phyloP scores from a whole-genome alignment of 2,329 filamentous ascomycete species.

The Fusarium foetens region DNA sequence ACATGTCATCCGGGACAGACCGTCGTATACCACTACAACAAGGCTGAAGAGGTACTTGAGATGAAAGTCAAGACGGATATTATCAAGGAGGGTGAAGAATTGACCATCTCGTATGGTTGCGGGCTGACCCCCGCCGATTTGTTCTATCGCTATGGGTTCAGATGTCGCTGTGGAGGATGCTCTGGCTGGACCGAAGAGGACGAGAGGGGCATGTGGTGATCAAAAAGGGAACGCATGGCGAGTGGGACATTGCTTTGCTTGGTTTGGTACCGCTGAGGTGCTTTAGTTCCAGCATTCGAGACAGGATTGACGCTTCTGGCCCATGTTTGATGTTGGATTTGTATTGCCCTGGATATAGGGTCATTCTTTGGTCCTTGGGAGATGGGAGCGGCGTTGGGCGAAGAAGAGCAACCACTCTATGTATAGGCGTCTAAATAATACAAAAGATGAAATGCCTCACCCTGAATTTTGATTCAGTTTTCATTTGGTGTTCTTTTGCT shows the following conservation, averaged over 20 bases:
- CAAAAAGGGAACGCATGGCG: background rate
- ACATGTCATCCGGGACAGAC: slow-evolving; percentile 59
- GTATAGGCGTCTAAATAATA: background rate
- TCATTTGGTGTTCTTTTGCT: background rate
- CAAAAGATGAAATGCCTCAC: background rate
- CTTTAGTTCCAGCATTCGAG: background rate
- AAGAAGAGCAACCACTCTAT: background rate
- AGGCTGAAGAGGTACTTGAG: slow-evolving; percentile 48
- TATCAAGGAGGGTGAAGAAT: slow-evolving; percentile 58
- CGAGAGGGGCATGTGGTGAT: slow-evolving; percentile 24
- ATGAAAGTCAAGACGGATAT: slow-evolving; percentile 51
- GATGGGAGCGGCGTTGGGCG: background rate
- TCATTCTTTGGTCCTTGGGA: background rate
- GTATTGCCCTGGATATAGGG: background rate
- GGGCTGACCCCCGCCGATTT: slow-evolving; percentile 50
- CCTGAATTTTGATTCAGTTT: background rate
- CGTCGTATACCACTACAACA: slow-evolving; percentile 57
- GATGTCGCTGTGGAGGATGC: slow-evolving; percentile 62
- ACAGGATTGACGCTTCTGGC: background rate
- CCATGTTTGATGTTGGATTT: background rate
- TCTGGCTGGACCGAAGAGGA: slow-evolving; percentile 36
- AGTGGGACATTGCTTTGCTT: background rate
- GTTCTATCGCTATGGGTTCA: slow-evolving; percentile 61
- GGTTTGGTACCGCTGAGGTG: background rate
- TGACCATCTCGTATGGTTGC: slow-evolving; percentile 62